These are phyloP conservation scores for Xylaria sp. DNA, from an alignment of 2,329 filamentous ascomycete genomes.

Conservation along the genomic window DNA sequence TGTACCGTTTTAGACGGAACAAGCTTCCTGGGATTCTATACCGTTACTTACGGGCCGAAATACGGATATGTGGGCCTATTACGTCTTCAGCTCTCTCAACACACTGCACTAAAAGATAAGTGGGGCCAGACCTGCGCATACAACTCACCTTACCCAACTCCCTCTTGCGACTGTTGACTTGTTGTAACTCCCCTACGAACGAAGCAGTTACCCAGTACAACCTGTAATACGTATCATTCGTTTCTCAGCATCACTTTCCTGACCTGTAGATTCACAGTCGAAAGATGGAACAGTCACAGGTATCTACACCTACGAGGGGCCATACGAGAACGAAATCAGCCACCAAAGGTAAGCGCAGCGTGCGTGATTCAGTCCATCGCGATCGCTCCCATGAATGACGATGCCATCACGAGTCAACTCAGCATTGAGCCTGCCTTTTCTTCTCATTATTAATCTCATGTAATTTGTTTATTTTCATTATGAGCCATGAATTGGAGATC, in stretches of 20 bases:
- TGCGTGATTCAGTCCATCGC: conserved; percentile 1
- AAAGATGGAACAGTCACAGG: conserved; percentile 23
- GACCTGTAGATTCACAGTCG: neutral
- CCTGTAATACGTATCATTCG: neutral
- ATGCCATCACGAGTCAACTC: neutral
- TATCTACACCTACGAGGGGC: conserved; percentile 17
- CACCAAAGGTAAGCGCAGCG: conserved; percentile 26
- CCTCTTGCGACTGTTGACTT: neutral
- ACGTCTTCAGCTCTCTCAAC: no score
- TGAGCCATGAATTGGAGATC: neutral
- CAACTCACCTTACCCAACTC: neutral
- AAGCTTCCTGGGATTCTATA: no score
- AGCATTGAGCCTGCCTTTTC: neutral
- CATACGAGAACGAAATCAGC: conserved; percentile 29
- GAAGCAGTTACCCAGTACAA: neutral
- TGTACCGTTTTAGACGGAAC: no score
- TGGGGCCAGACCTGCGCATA: neutral
- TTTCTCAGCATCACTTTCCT: neutral
- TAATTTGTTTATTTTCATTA: neutral
- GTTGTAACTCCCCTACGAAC: neutral
- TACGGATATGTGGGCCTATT: no score
- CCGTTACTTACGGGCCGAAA: no score
- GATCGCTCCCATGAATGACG: neutral
- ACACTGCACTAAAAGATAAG: no score
- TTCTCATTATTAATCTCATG: neutral